phyloP scores from a whole-genome alignment of 768 basidiomycete species.

The Dioszegia aurantiaca region DNA sequence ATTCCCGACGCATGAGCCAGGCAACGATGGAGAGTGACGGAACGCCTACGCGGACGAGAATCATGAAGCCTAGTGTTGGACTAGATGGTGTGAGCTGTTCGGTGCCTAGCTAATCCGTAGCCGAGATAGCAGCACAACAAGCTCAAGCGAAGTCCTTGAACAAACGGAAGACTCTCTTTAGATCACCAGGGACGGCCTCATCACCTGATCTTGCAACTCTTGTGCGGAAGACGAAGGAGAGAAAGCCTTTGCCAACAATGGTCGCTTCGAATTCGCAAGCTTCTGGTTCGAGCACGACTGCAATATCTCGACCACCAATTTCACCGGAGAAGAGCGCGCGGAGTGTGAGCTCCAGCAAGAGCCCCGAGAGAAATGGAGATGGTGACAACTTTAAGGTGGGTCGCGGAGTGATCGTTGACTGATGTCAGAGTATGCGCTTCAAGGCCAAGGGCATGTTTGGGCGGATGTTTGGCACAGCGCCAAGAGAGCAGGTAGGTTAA shows the following conservation, averaged over 20 bases:
- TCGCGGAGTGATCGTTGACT: not conserved
- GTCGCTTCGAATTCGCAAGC: not conserved
- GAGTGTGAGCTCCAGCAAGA: conserved; percentile 16
- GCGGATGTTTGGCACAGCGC: conserved; percentile 36
- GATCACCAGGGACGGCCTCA: conserved; percentile 82
- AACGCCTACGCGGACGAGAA: conserved; percentile 10
- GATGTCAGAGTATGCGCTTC: conserved; percentile 35
- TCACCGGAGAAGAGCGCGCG: conserved; percentile 5
- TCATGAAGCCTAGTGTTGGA: conserved; percentile 15
- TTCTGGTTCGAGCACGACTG: not conserved
- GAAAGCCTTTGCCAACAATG: conserved; percentile 2
- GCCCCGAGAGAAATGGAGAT: conserved; percentile 15
- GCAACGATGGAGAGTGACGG: conserved; percentile 14
- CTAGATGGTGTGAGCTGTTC: conserved; percentile 22
- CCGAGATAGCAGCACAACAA: conserved; percentile 26
- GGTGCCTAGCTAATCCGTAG: conserved; percentile 19
- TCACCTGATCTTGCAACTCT: conserved; percentile 89
- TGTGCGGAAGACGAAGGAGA: conserved; percentile 71
- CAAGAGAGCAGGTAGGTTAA: conserved; percentile 2
- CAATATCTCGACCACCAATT: not conserved
- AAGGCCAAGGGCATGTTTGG: conserved; percentile 48
- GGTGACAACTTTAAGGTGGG: conserved; percentile 41
- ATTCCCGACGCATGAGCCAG: conserved; percentile 8
- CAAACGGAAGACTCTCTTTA: conserved; percentile 81
- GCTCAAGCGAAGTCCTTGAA: conserved; percentile 11